Percentiles rank a stretch among this genome's conserved stretches.
These are phyloP conservation scores for Camellia sinensis DNA, from an alignment of 148 eudicot species.

Conservation along the genomic window DNA sequence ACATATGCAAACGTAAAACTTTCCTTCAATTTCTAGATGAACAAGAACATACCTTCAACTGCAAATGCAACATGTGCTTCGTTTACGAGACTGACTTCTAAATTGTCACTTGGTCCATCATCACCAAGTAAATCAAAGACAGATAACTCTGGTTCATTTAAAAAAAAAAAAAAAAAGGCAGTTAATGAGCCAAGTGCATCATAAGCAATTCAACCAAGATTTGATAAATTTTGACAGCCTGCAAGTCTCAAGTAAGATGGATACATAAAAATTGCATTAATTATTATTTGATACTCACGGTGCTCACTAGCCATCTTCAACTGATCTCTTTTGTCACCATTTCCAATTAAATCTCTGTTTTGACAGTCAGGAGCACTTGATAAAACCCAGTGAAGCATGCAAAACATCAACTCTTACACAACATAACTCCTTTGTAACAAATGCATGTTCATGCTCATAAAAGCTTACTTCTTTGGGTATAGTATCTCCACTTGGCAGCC, in stretches of 20 bases:
- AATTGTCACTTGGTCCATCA: constrained; percentile 44
- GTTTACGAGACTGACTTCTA: constrained; percentile 28
- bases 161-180: constrained; percentile 4
- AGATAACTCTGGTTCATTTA: constrained; percentile 42
- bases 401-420: constrained; percentile 6
- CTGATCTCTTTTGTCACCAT: constrained; percentile 24
- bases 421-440: neutral
- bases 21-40: constrained; percentile 2
- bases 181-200: neutral
- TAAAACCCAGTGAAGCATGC: constrained; percentile 20
- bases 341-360: constrained; percentile 24
- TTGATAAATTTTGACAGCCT: neutral
- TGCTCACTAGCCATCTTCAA: constrained; percentile 31
- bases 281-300: constrained; percentile 37
- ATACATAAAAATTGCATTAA: neutral
- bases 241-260: constrained; percentile 6
- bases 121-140: constrained; percentile 74
- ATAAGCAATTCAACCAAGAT: neutral
- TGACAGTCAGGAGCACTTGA: constrained; percentile 25
- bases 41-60: constrained; percentile 51
- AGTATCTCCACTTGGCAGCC: constrained; percentile 18
- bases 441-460: neutral
- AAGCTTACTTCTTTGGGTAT: constrained; percentile 30
- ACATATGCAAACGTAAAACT: neutral
- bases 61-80: constrained; percentile 88